Evolutionary conservation across 208 protist genomes (phyloP).

Genomic region (Strigomonas culicis): DNA sequence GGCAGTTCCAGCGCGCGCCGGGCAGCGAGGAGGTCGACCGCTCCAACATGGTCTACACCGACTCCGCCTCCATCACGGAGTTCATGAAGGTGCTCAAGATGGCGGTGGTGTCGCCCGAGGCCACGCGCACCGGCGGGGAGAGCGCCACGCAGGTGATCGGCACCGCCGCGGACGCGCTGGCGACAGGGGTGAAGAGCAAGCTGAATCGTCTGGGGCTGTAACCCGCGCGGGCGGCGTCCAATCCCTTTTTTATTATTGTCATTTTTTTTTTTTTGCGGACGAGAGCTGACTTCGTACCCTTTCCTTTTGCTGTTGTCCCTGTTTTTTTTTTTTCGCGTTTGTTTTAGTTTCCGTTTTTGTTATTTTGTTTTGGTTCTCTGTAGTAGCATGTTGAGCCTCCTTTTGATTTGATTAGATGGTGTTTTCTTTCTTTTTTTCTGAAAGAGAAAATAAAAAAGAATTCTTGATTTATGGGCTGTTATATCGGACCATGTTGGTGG

Average conservation of each 20-base stretch:
- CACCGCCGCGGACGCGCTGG: neutral
- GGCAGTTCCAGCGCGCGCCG: neutral
- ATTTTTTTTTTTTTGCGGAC: constrained; percentile 10
- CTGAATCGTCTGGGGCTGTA: neutral
- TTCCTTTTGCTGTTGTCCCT: neutral
- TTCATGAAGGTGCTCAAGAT: constrained; percentile 82
- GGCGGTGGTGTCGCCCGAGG: constrained; percentile 38
- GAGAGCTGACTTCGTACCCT: neutral
- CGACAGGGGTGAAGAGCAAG: neutral
- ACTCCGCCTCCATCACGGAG: constrained; percentile 66
- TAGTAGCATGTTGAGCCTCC: neutral
- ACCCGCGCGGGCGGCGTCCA: constrained; percentile 2
- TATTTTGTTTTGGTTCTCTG: neutral
- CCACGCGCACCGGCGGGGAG: neutral
- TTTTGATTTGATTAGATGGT: neutral
- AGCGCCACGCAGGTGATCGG: neutral
- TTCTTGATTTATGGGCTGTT: too few relatives aligned
- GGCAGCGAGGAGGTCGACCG: constrained; percentile 17
- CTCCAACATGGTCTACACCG: constrained; percentile 80
- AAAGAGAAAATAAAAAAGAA: neutral
- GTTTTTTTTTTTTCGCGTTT: constrained; percentile 12
- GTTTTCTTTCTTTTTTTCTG: neutral
- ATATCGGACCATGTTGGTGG: too few relatives aligned
- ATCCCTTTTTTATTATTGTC: constrained; percentile 10
- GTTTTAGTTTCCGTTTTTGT: neutral